Base-by-base conservation (phyloP, 148 eudicot species). In the Talinum fruticosum region DNA sequence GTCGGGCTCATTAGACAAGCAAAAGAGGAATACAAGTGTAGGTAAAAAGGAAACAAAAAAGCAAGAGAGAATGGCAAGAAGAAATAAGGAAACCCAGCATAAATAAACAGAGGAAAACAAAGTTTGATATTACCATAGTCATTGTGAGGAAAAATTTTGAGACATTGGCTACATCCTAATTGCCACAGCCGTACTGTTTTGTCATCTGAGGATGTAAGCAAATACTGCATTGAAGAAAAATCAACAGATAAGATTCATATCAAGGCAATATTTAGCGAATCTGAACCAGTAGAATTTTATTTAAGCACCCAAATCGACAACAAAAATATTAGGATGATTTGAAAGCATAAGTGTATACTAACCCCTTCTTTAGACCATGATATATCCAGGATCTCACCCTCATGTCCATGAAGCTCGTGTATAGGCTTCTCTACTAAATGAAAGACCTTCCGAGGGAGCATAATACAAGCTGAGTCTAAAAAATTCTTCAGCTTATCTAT, bases 181-280 rank as follows among this genome's bases (percentile, higher is more conserved):
- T 86, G 83, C 98, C 98, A 94, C 73, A 94, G 70, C 18, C 98
- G 97, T 66, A 86, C 96, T 26, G 98, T 92, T 79, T 90, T 89
- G 80, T 94, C 98, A 65, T 89, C 92, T 14, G 97, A 94, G 29
- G 91, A 88, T 54, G 98, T 89, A 78, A 93, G 84, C 77, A 93
- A 78, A 82, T 71, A 76, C 98, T 93, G 90, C 81, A 85, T 33
- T 34, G 53, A 76, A 18, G 18, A 44, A 57, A 75, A 80, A 64
- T 30, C 19, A 44, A 64, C 0, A 72, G 12, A 71, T 24, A 71
- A 38, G 47, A 41, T 41, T 41, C 47, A 41, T 41, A 8, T 41
- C 47, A 10, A 41, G 47, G 47, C 14, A 1, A 1, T 10, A 41
- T 8, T 14, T 8, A 7, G 47, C 13, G 47, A 41, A 41, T 72